phyloP scores from a whole-genome alignment of 208 protist species.

The Trichomonas vaginalis region DNA sequence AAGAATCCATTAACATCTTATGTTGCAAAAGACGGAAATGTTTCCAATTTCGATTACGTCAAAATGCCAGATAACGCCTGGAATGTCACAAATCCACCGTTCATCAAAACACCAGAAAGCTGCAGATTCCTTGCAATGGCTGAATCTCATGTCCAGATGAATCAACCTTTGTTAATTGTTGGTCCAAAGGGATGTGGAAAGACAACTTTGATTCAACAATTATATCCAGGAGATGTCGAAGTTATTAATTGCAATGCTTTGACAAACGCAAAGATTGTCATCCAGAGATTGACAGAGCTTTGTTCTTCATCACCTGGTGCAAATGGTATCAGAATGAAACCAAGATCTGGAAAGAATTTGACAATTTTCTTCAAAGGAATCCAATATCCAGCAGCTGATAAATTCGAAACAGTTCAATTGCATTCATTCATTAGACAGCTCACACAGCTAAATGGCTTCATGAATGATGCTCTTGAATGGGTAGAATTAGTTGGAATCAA shows the following conservation, averaged over 20 bases:
- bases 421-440: conserved; percentile 86
- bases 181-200: conserved; percentile 12
- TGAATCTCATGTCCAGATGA: no score
- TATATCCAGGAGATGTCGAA: conserved; percentile 7
- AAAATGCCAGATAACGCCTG: neutral
- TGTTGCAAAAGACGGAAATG: neutral
- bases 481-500: neutral
- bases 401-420: conserved; percentile 85
- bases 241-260: neutral
- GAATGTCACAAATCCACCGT: neutral
- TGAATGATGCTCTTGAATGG: neutral
- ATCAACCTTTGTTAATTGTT: neutral
- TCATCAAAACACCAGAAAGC: neutral
- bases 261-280: neutral
- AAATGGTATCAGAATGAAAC: neutral
- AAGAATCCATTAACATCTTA: neutral
- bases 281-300: neutral
- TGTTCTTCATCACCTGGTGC: neutral
- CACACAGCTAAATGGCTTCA: neutral
- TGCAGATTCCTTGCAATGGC: neutral
- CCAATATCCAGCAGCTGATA: conserved; percentile 83
- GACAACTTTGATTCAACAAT: neutral
- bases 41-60: neutral
- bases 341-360: conserved; percentile 54
- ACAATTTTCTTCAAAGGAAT: conserved; percentile 61